phyloP scores from a whole-genome alignment of 1,284 basidiomycete genomes.

The Apiotrichum sp. region DNA sequence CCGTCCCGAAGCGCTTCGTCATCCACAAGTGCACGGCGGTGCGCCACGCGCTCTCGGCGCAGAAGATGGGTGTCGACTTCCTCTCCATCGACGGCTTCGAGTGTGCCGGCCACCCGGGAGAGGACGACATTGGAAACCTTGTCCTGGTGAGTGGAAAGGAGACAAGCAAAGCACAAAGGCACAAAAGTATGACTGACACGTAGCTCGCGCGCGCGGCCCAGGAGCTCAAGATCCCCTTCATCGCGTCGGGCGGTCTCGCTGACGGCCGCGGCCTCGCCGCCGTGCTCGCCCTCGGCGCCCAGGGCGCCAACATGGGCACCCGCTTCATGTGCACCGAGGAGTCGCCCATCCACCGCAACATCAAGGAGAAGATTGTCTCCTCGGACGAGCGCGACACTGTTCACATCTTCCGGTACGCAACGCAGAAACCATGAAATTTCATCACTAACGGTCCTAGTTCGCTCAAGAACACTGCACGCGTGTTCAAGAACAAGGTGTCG shows the following conservation, averaged over 20 bases:
- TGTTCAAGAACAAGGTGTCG: slow-evolving; percentile 58
- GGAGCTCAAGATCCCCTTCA: slow-evolving; percentile 75
- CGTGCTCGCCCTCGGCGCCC: slow-evolving; percentile 72
- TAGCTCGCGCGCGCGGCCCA: slow-evolving; percentile 81
- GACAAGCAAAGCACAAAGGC: too few relatives aligned
- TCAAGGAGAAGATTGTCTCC: slow-evolving; percentile 82
- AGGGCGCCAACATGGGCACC: slow-evolving; percentile 74
- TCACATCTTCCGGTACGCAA: slow-evolving; percentile 71
- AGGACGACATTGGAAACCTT: slow-evolving; percentile 88
- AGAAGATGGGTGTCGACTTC: slow-evolving; percentile 73
- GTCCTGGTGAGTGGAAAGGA: slow-evolving; percentile 58
- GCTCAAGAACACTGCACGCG: slow-evolving; percentile 77
- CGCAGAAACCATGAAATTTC: too few relatives aligned
- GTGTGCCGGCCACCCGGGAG: slow-evolving; percentile 90
- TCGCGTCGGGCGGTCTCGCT: slow-evolving; percentile 82
- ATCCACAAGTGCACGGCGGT: slow-evolving; percentile 90
- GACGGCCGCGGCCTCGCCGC: slow-evolving; percentile 76
- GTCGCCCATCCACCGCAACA: slow-evolving; percentile 78
- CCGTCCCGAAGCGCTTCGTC: slow-evolving; percentile 56
- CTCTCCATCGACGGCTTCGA: slow-evolving; percentile 85
- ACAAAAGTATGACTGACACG: too few relatives aligned
- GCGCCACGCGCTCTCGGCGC: slow-evolving; percentile 73
- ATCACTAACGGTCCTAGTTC: slow-evolving; percentile 44
- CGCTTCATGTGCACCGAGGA: slow-evolving; percentile 47
- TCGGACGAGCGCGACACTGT: slow-evolving; percentile 70